Evolutionary conservation across 73 alveolate genomes (phyloP).

Genomic region (Tetrahymena thermophila): DNA sequence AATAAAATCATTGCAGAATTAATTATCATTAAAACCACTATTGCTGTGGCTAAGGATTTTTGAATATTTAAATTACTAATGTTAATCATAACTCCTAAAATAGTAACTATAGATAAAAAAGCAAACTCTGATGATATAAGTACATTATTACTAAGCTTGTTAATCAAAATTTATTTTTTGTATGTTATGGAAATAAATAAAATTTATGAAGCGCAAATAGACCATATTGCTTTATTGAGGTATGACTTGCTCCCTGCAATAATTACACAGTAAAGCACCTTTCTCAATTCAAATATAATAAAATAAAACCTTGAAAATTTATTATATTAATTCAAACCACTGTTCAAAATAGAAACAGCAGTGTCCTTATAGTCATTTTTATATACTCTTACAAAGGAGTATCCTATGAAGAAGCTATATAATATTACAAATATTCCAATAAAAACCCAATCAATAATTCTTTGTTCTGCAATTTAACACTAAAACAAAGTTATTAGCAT

Average conservation of each 20-base stretch:
- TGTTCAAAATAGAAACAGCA: not conserved
- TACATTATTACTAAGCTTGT: not conserved
- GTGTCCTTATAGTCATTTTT: not conserved
- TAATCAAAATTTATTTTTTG: no score
- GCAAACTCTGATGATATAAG: not conserved
- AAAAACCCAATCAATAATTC: not conserved
- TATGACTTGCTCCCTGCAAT: not conserved
- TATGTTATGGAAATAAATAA: not conserved
- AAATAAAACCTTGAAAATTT: not conserved
- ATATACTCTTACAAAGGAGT: not conserved
- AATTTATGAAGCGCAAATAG: not conserved
- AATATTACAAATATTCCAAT: not conserved
- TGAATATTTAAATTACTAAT: no score
- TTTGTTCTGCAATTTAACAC: not conserved
- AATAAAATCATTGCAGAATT: not conserved
- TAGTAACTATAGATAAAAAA: not conserved
- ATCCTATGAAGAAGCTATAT: not conserved
- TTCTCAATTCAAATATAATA: not conserved
- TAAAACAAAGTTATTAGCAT: not conserved
- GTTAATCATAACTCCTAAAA: not conserved
- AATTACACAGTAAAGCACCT: no score
- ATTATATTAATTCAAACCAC: not conserved
- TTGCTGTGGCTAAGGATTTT: not conserved
- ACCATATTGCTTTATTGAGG: not conserved
- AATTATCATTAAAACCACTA: not conserved